Conservation (phyloP, 1,139 yeast species). For the Magnusiomyces magnusii region DNA sequence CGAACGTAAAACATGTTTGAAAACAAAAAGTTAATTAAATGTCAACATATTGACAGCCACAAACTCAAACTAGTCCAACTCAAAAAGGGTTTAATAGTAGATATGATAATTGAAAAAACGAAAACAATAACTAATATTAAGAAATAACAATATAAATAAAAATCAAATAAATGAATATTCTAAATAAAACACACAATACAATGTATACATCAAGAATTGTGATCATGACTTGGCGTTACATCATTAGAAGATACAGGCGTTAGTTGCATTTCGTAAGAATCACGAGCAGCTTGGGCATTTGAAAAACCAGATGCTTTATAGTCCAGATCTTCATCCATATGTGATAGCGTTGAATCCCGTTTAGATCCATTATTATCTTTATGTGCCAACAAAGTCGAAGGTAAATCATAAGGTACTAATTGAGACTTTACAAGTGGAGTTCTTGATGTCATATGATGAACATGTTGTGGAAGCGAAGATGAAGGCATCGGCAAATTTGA, state of each 20-base stretch:
- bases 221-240: background rate
- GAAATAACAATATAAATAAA: too few species aligned
- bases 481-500: background rate
- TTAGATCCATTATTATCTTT: background rate
- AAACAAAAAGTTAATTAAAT: too few species aligned
- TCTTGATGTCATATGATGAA: background rate
- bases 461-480: background rate
- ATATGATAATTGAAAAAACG: too few species aligned
- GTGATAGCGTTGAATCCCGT: background rate
- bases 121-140: too few species aligned
- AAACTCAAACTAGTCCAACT: too few species aligned
- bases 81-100: too few species aligned
- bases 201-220: background rate
- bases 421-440: background rate
- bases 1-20: too few species aligned
- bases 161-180: too few species aligned
- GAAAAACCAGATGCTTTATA: background rate
- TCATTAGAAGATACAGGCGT: background rate
- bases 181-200: background rate
- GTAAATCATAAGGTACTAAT: background rate
- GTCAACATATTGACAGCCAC: too few species aligned
- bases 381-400: background rate
- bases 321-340: background rate
- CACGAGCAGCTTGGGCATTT: background rate
- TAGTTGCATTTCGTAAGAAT: background rate